phyloP scores from a whole-genome alignment of 352 stramenopile species.

The Lagenidium giganteum region DNA sequence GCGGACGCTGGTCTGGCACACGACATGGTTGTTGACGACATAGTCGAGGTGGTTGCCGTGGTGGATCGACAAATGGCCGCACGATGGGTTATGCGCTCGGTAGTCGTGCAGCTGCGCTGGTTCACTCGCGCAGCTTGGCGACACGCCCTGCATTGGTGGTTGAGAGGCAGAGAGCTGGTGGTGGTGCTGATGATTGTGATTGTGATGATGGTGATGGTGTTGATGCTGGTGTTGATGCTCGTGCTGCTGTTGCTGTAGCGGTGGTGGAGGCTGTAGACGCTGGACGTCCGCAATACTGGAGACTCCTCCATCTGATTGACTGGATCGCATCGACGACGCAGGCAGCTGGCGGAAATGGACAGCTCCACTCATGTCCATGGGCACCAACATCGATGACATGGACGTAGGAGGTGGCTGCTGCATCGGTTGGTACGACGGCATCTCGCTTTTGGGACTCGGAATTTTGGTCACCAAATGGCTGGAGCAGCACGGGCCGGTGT shows the following conservation, averaged over 20 bases:
- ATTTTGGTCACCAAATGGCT: not conserved
- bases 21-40: slow-evolving; percentile 63
- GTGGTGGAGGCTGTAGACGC: too few relatives aligned
- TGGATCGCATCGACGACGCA: too few relatives aligned
- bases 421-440: not conserved
- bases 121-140: slow-evolving; percentile 7
- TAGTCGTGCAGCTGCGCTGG: slow-evolving; percentile 35
- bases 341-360: too few relatives aligned
- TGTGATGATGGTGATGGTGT: too few relatives aligned
- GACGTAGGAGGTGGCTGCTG: not conserved
- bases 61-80: slow-evolving; percentile 58
- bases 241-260: too few relatives aligned
- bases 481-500: too few relatives aligned
- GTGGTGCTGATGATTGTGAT: not conserved
- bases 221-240: too few relatives aligned
- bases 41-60: slow-evolving; percentile 68
- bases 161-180: not conserved
- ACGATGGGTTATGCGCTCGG: slow-evolving; percentile 39
- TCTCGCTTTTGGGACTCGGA: slow-evolving; percentile 10
- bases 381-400: slow-evolving; percentile 10
- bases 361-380: slow-evolving; percentile 28
- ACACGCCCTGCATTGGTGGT: not conserved
- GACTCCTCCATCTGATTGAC: too few relatives aligned
- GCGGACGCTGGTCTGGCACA: slow-evolving; percentile 57
- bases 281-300: too few relatives aligned